Base-by-base conservation (phyloP, 768 basidiomycete genomes). In the Ramaria sp. region DNA sequence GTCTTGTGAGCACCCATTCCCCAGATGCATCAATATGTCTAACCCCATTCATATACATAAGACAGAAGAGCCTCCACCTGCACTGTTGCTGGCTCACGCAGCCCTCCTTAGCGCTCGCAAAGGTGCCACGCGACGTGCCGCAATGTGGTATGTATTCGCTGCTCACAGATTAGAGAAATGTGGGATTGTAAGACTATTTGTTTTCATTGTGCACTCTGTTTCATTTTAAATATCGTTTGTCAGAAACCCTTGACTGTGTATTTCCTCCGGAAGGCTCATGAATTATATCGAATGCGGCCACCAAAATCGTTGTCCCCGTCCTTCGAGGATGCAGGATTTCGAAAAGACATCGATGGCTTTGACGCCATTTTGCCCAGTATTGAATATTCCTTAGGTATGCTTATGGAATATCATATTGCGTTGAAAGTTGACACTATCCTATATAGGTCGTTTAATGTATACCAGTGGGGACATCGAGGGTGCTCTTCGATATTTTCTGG, bases 231-330 rank as follows among this genome's bases (percentile, higher is more conserved):
- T 39, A 24, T 4, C 51, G 19, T 11, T 20, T n/a, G 57, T 43
- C 61, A 92, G 89, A 92, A 89, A 86, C 83, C 88, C 0, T 65
- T 92, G 54, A 91, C 90, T 1, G 84, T 88, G 77, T 81, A 87
- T 66, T 86, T 91, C 63, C 74, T 92, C 31, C 81, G 82, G 9
- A 79, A 76, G 65, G 84, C 90, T 13, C 83, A 82, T 59, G 78
- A 78, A 34, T 70, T 89, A 34, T 88, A 82, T 66, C 73, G 69
- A 24, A 63, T 69, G 5, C 73, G 70, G 34, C 77, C 78, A 0
- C 63, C 67, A 19, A 88, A 87, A 64, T 70, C 69, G 19, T 66
- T 92, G 17, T 92, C 89, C 0, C 86, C 87, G 0, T 87, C 84
- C 7, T 91, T 90, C 66, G 89, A 86, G 83, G 81, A 83, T 37